A percentile compares a stretch with the other conserved stretches of the same genome.
Evolutionary conservation across 345 rosid genomes (phyloP).

Genomic region (Chamaenerion angustifolium): DNA sequence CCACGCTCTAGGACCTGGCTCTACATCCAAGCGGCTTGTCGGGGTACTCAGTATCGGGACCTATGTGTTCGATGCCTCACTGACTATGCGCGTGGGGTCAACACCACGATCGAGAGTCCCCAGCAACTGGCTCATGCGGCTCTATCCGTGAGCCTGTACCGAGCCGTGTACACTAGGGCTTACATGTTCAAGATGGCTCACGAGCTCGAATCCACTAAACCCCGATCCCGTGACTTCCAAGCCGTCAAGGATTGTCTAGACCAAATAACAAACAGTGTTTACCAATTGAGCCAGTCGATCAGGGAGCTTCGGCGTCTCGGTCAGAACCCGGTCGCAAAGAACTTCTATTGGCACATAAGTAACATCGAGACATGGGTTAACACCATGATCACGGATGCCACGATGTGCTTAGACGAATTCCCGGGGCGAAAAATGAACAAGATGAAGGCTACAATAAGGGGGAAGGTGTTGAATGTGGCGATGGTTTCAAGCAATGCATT

Average conservation of each 20-base stretch:
- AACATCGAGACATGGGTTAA: slow-evolving; percentile 67
- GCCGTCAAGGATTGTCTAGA: slow-evolving; percentile 44
- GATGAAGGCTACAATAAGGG: slow-evolving; percentile 55
- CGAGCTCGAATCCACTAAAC: slow-evolving; percentile 20
- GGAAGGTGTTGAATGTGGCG: slow-evolving; percentile 62
- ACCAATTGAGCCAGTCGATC: slow-evolving; percentile 47
- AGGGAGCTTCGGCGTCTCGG: slow-evolving; percentile 35
- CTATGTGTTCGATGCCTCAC: slow-evolving; percentile 46
- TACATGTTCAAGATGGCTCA: slow-evolving; percentile 35
- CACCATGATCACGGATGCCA: slow-evolving; percentile 60
- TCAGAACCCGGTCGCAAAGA: slow-evolving; percentile 8
- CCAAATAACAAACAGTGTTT: slow-evolving; percentile 40
- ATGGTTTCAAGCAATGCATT: slow-evolving; percentile 72
- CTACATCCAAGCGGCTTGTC: slow-evolving; percentile 40
- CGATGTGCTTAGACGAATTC: slow-evolving; percentile 36
- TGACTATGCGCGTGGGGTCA: slow-evolving; percentile 15
- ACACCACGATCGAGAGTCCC: slow-evolving; percentile 22
- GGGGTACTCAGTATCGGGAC: slow-evolving; percentile 33
- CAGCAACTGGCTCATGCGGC: slow-evolving; percentile 52
- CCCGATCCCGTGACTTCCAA: slow-evolving; percentile 21
- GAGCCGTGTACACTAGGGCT: slow-evolving; percentile 30
- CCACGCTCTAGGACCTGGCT: slow-evolving; percentile 12
- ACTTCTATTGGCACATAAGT: slow-evolving; percentile 35
- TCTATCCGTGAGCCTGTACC: slow-evolving; percentile 48
- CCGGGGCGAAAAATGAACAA: slow-evolving; percentile 49